Evolutionary conservation across 768 basidiomycete genomes (phyloP), one percentile per base, ranked within the genome.

Genomic region (Pleurotus tuber-regium): DNA sequence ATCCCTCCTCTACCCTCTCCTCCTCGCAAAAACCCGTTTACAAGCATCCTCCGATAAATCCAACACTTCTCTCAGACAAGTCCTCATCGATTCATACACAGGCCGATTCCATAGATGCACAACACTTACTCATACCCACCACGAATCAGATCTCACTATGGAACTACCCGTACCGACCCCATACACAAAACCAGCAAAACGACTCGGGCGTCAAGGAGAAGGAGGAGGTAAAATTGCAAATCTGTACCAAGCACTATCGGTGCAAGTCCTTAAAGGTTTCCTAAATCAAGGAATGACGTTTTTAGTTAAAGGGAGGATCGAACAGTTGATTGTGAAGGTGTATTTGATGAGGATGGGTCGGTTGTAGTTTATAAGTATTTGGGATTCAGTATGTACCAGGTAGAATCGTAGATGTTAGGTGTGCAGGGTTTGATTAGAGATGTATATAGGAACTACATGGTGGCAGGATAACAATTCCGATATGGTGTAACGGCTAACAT

Each of bases 401-500:
- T n/a, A n/a, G n/a, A n/a, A n/a, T n/a, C n/a, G n/a, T n/a, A n/a
- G n/a, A n/a, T n/a, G n/a, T n/a, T n/a, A n/a, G n/a, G n/a, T n/a
- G n/a, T n/a, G n/a, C n/a, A n/a, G n/a, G n/a, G n/a, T n/a, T n/a
- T n/a, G n/a, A n/a, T n/a, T n/a, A n/a, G n/a, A n/a, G n/a, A n/a
- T n/a, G n/a, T n/a, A n/a, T n/a, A n/a, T n/a, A n/a, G n/a, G n/a
- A n/a, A n/a, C n/a, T n/a, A n/a, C n/a, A n/a, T n/a, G n/a, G n/a
- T n/a, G n/a, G n/a, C n/a, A n/a, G n/a, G n/a, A n/a, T n/a, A n/a
- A n/a, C 72, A 72, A 35, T 19, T 51, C 50, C 50, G 61, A 60
- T 79, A 79, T 78, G 77, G 77, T 79, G 77, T 79, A 79, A 78
- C 63, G 77, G 77, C 76, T 76, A 79, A 78, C 77, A 78, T 79